Percentiles rank a stretch among this genome's conserved stretches.
These are phyloP conservation scores for Solanum clarkiae DNA, from an alignment of 257 asterid species.

Conservation along the genomic window DNA sequence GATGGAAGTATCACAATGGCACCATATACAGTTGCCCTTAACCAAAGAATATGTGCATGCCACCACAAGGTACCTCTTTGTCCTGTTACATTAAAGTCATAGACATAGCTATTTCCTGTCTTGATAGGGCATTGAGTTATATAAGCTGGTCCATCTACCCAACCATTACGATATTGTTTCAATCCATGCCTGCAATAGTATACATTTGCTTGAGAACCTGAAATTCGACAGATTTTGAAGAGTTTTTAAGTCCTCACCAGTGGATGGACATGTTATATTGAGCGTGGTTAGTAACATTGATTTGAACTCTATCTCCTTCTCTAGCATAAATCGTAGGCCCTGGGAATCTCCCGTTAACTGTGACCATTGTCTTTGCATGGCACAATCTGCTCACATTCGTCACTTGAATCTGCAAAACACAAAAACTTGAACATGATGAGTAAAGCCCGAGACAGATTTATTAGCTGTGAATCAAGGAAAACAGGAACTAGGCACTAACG, in stretches of 20 bases:
- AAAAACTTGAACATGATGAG: background rate
- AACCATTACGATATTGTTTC: conserved; percentile 36
- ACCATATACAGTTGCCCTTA: conserved; percentile 60
- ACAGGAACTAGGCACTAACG: conserved; percentile 11
- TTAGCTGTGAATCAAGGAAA: background rate
- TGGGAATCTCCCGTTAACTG: conserved; percentile 39
- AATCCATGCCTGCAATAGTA: conserved; percentile 42
- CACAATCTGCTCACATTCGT: conserved; percentile 54
- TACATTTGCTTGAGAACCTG: background rate
- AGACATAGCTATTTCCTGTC: conserved; percentile 37
- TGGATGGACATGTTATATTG: conserved; percentile 58
- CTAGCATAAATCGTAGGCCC: background rate
- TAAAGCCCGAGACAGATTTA: background rate
- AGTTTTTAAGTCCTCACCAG: conserved; percentile 17
- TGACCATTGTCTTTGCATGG: conserved; percentile 44
- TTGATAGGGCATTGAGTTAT: conserved; percentile 52
- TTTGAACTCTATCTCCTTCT: conserved; percentile 24
- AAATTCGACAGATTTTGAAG: background rate
- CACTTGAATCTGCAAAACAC: conserved; percentile 32
- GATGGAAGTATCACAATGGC: conserved; percentile 47
- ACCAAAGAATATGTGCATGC: conserved; percentile 35
- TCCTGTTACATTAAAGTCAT: conserved; percentile 23
- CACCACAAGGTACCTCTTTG: conserved; percentile 24
- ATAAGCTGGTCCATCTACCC: conserved; percentile 21
- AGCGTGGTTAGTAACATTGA: conserved; percentile 49